phyloP scores from a whole-genome alignment of 257 asterid species.

The Phtheirospermum japonicum region DNA sequence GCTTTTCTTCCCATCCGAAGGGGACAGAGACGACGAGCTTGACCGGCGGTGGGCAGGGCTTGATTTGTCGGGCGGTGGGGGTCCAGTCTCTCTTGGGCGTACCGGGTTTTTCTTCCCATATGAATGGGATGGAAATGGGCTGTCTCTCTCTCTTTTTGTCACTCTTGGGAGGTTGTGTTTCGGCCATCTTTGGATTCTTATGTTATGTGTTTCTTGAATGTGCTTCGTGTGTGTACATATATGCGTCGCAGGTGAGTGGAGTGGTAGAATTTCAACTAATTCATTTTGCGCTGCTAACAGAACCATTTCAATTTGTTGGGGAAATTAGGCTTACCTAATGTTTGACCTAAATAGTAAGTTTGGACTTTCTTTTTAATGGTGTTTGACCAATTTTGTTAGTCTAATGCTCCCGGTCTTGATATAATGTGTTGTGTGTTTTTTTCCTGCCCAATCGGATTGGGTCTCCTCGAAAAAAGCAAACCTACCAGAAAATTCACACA shows the following conservation, averaged over 20 bases:
- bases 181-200: conserved; percentile 47
- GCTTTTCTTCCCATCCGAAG: conserved; percentile 87
- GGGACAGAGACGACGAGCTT: conserved; percentile 75
- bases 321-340: conserved; percentile 63
- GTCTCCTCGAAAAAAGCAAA: too few relatives aligned
- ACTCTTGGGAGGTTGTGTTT: conserved; percentile 34
- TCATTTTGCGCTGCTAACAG: conserved; percentile 46
- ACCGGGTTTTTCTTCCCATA: conserved; percentile 62
- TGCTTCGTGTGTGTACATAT: conserved; percentile 22
- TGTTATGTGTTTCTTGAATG: conserved; percentile 15
- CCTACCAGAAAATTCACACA: too few relatives aligned
- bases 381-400: too few relatives aligned
- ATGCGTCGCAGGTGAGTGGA: conserved; percentile 54
- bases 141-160: conserved; percentile 49
- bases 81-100: conserved; percentile 64
- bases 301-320: conserved; percentile 32
- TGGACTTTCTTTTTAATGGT: too few relatives aligned
- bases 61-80: neutral
- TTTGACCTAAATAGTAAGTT: conserved; percentile 29
- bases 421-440: too few relatives aligned
- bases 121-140: conserved; percentile 71
- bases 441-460: too few relatives aligned
- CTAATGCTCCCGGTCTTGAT: too few relatives aligned
- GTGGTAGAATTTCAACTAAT: conserved; percentile 48
- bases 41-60: conserved; percentile 28